A percentile compares a stretch with the other conserved stretches of the same genome.
These are phyloP conservation scores for Dichomitus squalens DNA, from an alignment of 1,284 basidiomycete species.

Conservation along the genomic window DNA sequence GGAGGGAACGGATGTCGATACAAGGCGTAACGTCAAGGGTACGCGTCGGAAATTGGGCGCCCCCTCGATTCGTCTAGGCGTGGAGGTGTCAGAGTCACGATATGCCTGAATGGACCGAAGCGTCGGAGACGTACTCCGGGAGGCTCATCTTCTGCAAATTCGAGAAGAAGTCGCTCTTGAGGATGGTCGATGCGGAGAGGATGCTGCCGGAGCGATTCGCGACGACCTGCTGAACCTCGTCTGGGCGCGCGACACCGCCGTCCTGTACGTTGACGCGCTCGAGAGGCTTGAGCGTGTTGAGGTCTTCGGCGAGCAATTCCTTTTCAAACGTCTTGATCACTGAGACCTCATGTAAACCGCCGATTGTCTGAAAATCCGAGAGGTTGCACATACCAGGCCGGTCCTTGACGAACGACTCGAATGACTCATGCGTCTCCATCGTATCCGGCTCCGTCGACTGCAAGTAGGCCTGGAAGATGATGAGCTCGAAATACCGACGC, in stretches of 20 bases:
- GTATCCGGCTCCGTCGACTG: constrained; percentile 86
- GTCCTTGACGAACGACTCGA: constrained; percentile 81
- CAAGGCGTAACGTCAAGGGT: constrained; percentile 60
- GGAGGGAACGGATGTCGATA: constrained; percentile 32
- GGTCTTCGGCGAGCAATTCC: constrained; percentile 81
- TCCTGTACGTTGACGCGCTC: constrained; percentile 68
- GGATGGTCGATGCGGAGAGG: constrained; percentile 89
- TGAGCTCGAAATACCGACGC: constrained; percentile 87
- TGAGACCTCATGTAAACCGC: constrained; percentile 22
- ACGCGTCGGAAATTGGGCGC: constrained; percentile 89
- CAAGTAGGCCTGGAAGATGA: constrained; percentile 94
- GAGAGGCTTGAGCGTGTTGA: constrained; percentile 85
- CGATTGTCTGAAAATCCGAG: neutral
- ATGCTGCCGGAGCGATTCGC: constrained; percentile 85
- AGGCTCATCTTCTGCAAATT: constrained; percentile 95
- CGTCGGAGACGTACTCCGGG: constrained; percentile 67
- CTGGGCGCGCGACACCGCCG: constrained; percentile 82
- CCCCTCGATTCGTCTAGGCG: constrained; percentile 82
- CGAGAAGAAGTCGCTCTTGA: constrained; percentile 97
- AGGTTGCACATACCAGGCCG: constrained; percentile 71
- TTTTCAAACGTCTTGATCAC: constrained; percentile 97
- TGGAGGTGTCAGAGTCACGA: neutral
- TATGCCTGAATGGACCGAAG: too few species aligned
- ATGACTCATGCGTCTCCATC: constrained; percentile 73
- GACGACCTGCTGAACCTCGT: constrained; percentile 87